Percentiles rank a stretch among this genome's conserved stretches.
Evolutionary conservation across 257 asterid species (phyloP).

Genomic region (Lavandula angustifolia): DNA sequence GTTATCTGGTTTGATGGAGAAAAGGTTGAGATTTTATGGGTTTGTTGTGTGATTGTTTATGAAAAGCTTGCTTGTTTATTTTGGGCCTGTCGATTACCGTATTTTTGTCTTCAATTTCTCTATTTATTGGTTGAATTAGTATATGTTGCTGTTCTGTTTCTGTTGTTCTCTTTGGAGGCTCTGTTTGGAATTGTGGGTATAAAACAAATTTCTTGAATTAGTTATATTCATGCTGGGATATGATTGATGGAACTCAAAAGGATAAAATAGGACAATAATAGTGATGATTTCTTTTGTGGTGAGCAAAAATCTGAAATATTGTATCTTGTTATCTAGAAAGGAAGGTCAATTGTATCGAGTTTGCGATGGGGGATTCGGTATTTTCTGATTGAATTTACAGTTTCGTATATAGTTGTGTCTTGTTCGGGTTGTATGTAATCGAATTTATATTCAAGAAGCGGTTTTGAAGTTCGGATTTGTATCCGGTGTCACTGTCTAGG

Average conservation of each 20-base stretch:
- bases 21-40: conserved; percentile 7
- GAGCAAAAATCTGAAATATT: not conserved
- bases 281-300: conserved; percentile 14
- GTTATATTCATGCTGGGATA: conserved; percentile 10
- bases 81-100: conserved; percentile 18
- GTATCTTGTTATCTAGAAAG: not conserved
- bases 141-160: not conserved
- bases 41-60: conserved; percentile 21
- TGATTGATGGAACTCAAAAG: not conserved
- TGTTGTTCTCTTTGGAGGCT: conserved; percentile 16
- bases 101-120: conserved; percentile 8
- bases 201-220: not conserved
- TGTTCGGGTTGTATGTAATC: no score
- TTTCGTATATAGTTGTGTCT: no score
- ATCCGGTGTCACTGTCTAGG: conserved; percentile 36
- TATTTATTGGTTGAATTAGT: not conserved
- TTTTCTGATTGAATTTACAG: not conserved
- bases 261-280: conserved; percentile 1
- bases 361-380: conserved; percentile 4
- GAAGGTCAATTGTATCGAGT: not conserved
- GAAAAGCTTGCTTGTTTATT: not conserved
- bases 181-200: conserved; percentile 25
- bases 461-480: conserved; percentile 20
- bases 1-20: conserved; percentile 15
- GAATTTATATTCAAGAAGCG: conserved; percentile 16